Evolutionary conservation across 2,329 filamentous ascomycete species (phyloP).

Genomic region (Basipetospora chlamydospora): DNA sequence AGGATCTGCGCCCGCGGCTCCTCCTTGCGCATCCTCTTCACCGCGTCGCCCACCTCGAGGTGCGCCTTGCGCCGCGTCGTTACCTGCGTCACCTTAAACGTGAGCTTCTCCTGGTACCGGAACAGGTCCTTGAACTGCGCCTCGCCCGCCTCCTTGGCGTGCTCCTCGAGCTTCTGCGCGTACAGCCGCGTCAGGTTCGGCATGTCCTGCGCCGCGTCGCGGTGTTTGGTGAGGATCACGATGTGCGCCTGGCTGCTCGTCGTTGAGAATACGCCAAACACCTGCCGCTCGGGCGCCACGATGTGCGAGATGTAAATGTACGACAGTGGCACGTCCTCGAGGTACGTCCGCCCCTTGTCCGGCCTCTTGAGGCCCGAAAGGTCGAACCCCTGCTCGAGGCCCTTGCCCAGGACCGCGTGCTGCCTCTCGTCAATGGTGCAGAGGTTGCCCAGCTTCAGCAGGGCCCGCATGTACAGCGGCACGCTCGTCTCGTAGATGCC

Average conservation of each 20-base stretch:
- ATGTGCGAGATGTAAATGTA: slow-evolving; percentile 94
- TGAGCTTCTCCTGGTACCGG: slow-evolving; percentile 70
- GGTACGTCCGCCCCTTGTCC: slow-evolving; percentile 52
- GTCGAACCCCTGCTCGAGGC: slow-evolving; percentile 87
- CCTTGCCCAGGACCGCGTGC: slow-evolving; percentile 78
- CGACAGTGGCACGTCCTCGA: slow-evolving; percentile 57
- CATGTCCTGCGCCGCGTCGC: slow-evolving; percentile 64
- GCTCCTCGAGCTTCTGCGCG: slow-evolving; percentile 53
- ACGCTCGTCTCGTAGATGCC: slow-evolving; percentile 94
- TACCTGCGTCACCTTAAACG: slow-evolving; percentile 76
- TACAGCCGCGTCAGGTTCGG: slow-evolving; percentile 89
- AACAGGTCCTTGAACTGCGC: slow-evolving; percentile 59
- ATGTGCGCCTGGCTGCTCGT: slow-evolving; percentile 67
- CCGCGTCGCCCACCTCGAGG: slow-evolving; percentile 70
- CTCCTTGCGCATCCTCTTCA: slow-evolving; percentile 83
- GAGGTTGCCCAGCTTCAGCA: slow-evolving; percentile 77
- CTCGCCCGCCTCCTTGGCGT: slow-evolving; percentile 52
- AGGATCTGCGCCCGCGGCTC: slow-evolving; percentile 68
- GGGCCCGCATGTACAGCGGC: slow-evolving; percentile 70
- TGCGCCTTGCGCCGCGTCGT: slow-evolving; percentile 82
- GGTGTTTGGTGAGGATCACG: slow-evolving; percentile 70
- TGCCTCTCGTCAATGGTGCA: slow-evolving; percentile 91
- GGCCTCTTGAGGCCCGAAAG: slow-evolving; percentile 59
- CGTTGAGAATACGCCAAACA: slow-evolving; percentile 88
- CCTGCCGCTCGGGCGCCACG: slow-evolving; percentile 74